Conservation (phyloP, 2,329 filamentous ascomycete genomes). For the Neurospora sp. region DNA sequence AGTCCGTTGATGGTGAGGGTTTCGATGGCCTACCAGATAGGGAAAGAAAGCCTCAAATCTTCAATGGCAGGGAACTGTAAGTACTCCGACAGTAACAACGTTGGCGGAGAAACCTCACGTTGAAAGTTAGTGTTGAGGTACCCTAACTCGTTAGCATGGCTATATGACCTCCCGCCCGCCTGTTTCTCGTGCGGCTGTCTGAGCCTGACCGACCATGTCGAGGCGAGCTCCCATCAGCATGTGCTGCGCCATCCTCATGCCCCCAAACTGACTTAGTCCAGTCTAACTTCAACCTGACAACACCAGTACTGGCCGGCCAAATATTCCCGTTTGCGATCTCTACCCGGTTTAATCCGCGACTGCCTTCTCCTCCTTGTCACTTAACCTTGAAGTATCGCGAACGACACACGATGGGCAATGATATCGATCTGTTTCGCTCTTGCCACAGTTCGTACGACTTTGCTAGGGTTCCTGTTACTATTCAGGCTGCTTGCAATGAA, state of each 20-base stretch:
- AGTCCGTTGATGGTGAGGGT: background rate
- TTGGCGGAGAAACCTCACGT: fast-evolving
- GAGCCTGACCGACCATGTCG: background rate
- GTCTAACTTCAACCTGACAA: background rate
- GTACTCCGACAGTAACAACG: background rate
- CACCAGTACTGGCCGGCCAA: background rate
- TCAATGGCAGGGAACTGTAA: background rate
- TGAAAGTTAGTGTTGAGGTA: background rate
- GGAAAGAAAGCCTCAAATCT: background rate
- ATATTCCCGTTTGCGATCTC: background rate
- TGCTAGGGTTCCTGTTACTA: too few species aligned
- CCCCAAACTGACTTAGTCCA: background rate
- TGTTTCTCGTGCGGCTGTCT: background rate
- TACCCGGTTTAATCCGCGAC: background rate
- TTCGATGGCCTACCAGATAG: background rate
- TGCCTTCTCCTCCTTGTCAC: background rate
- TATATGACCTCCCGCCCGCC: background rate
- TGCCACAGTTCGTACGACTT: too few species aligned
- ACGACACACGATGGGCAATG: background rate
- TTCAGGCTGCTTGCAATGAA: too few species aligned
- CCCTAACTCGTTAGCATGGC: too few species aligned
- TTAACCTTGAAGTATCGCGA: background rate
- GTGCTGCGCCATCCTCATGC: background rate
- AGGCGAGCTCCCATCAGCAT: background rate
- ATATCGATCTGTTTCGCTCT: too few species aligned